These are phyloP conservation scores for Neurospora terricola DNA, from an alignment of 495 filamentous ascomycete species.

Conservation along the genomic window DNA sequence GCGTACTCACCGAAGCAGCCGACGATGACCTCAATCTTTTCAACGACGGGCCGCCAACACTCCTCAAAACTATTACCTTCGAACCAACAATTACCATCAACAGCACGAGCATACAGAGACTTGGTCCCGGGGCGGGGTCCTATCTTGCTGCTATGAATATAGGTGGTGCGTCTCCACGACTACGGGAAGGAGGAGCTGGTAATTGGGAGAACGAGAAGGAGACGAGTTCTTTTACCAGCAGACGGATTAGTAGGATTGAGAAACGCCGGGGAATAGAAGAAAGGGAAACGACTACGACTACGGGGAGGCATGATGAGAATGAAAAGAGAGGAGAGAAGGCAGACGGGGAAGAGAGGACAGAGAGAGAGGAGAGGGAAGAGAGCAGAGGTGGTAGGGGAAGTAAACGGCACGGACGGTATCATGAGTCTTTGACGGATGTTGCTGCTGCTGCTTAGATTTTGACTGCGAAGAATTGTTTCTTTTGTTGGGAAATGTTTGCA, in stretches of 20 bases:
- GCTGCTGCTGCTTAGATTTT: background rate
- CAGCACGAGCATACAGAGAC: background rate
- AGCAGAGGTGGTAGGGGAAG: background rate
- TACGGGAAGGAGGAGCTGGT: background rate
- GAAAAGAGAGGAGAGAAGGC: background rate
- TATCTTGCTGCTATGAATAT: background rate
- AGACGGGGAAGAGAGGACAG: background rate
- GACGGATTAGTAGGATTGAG: background rate
- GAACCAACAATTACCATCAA: background rate
- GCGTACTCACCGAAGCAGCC: background rate
- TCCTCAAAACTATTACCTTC: background rate
- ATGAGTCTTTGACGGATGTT: background rate
- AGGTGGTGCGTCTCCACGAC: background rate
- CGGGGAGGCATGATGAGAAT: background rate
- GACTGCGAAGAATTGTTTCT: background rate
- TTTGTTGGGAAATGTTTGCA: background rate
- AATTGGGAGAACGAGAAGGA: background rate
- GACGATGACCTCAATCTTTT: background rate
- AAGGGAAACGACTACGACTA: background rate
- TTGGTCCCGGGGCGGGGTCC: background rate
- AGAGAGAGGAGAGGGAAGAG: background rate
- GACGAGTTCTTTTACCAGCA: background rate
- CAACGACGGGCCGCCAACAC: background rate
- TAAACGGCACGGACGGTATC: background rate
- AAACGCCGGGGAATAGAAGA: background rate